Evolutionary conservation across 225 moss, liverwort and hornwort species (phyloP), one percentile per base, ranked within the genome.

Genomic region (Pseudoscleropodium purum): DNA sequence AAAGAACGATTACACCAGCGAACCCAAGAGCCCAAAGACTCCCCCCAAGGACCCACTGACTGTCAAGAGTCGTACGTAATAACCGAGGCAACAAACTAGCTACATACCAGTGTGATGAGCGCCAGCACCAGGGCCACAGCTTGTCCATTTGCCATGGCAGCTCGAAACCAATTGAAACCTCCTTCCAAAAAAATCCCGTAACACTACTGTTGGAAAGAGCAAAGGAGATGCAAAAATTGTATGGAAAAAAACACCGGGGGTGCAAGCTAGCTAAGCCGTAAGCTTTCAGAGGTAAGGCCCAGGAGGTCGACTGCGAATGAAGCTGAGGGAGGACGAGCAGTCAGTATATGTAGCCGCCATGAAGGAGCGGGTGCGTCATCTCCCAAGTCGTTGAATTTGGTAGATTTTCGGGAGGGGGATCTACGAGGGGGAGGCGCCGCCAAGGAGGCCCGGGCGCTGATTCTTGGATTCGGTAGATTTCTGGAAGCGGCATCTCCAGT

Each of bases 311-410:
- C 11, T 72, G 84, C 52, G 31, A 10, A 54, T 62, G 75, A 51
- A 66, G 27, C 15, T 79, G 60, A 23, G 5, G 75, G 33, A 11
- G 68, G 43, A 45, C 33, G 81, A 60, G 76, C 82, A 81, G 66
- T 79, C 82, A 85, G 74, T 88, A 93, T 93, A 88, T 87, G 93
- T 93, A 93, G 93, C 93, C 91, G 93, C 91, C 89, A 85, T 72
- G 30, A 17, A 17, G 37, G 30, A 52, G 41, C 36, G 8, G 27
- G 8, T 7, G 54, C 0, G 13, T 5, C 7, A 86, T 80, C 90
- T 86, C 84, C 92, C 39, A 83, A 70, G 3, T 37, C 5, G n/a
- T 8, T 37, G 27, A 45, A 68, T 27, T 18, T 34, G 24, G 79
- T 79, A 33, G 87, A 79, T 43, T 18, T 19, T 15, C 2, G 1